Evolutionary conservation across 2,329 filamentous ascomycete genomes (phyloP).

Genomic region (Fusarium nematophilum): DNA sequence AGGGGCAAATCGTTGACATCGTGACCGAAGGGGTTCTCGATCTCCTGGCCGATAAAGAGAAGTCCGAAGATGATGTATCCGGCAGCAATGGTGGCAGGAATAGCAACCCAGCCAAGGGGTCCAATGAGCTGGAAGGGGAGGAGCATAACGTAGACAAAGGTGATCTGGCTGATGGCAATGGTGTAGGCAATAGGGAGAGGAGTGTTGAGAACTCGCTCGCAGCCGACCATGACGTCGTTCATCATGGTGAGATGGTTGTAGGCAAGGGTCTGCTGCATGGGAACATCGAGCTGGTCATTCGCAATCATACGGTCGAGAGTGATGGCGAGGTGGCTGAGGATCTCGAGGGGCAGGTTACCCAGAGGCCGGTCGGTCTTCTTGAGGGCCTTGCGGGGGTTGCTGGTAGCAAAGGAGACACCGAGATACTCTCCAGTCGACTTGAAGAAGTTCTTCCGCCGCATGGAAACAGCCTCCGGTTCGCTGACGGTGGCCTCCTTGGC

Average conservation of each 20-base stretch:
- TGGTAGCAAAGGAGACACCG: slow-evolving; percentile 79
- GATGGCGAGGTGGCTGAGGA: slow-evolving; percentile 76
- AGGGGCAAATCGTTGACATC: slow-evolving; percentile 86
- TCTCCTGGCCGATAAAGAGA: slow-evolving; percentile 78
- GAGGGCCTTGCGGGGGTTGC: slow-evolving; percentile 81
- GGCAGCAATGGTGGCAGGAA: slow-evolving; percentile 77
- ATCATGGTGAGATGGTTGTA: slow-evolving; percentile 71
- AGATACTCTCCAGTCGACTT: slow-evolving; percentile 78
- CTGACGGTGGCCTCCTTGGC: slow-evolving; percentile 65
- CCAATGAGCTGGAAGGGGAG: slow-evolving; percentile 83
- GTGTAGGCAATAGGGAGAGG: slow-evolving; percentile 85
- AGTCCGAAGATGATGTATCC: slow-evolving; percentile 88
- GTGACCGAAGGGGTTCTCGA: slow-evolving; percentile 86
- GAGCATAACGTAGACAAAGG: slow-evolving; percentile 84
- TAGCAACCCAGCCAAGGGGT: slow-evolving; percentile 76
- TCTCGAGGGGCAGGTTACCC: slow-evolving; percentile 86
- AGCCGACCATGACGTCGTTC: slow-evolving; percentile 78
- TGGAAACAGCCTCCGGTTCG: slow-evolving; percentile 48
- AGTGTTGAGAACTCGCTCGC: slow-evolving; percentile 83
- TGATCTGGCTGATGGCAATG: slow-evolving; percentile 87
- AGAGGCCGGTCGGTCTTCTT: slow-evolving; percentile 79
- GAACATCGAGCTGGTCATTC: slow-evolving; percentile 65
- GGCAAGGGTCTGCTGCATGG: slow-evolving; percentile 69
- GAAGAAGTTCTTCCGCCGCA: slow-evolving; percentile 63
- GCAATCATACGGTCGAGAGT: slow-evolving; percentile 72